phyloP scores from a whole-genome alignment of 345 rosid species.

The Heritiera littoralis region DNA sequence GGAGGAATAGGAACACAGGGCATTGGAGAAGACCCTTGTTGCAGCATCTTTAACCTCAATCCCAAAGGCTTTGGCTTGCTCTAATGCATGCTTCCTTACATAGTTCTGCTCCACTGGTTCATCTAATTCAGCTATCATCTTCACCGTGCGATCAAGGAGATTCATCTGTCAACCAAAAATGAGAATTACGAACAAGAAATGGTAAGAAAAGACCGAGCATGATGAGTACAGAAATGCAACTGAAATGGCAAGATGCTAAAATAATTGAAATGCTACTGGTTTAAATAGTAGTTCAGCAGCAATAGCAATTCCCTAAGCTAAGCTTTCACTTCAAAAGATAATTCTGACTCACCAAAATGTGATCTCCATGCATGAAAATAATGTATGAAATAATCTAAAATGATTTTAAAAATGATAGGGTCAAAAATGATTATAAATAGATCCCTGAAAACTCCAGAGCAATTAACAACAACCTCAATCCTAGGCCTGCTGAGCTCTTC shows the following conservation, averaged over 20 bases:
- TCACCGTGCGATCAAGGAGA: slow-evolving; percentile 91
- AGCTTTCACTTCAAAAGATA: not conserved
- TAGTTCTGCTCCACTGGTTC: slow-evolving; percentile 84
- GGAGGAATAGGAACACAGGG: slow-evolving; percentile 95
- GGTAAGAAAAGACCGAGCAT: not conserved
- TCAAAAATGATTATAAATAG: slow-evolving; percentile 84
- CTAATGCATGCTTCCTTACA: slow-evolving; percentile 88
- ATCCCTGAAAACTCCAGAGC: slow-evolving; percentile 97
- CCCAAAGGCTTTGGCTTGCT: slow-evolving; percentile 86
- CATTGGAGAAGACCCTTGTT: slow-evolving; percentile 92
- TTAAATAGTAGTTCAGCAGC: not conserved
- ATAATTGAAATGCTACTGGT: not conserved
- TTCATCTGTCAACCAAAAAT: slow-evolving; percentile 64
- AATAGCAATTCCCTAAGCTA: not conserved
- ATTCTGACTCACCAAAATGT: not conserved
- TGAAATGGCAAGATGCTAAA: not conserved
- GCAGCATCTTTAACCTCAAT: slow-evolving; percentile 87
- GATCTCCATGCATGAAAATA: not conserved
- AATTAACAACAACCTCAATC: slow-evolving; percentile 95
- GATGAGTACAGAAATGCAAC: not conserved
- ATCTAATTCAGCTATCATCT: slow-evolving; percentile 97
- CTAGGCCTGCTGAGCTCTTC: slow-evolving; percentile 98
- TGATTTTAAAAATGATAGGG: not conserved
- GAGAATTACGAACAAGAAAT: not conserved
- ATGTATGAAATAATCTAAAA: not conserved